Base-by-base conservation (phyloP, 2,329 filamentous ascomycete species). In the Macroventuria anomochaeta region DNA sequence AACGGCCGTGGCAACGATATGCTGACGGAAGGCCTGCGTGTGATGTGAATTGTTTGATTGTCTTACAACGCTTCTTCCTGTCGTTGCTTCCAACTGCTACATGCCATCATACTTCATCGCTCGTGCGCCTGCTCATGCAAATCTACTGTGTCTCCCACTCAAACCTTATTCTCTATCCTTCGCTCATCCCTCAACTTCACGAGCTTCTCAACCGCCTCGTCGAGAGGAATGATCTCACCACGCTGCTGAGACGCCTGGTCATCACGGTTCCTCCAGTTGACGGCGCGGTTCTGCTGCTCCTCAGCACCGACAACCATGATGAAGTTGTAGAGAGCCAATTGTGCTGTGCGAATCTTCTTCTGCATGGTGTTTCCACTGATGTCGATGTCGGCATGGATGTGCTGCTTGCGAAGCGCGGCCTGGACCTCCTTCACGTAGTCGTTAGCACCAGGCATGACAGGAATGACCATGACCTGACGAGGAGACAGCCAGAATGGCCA, bases 401-500 rank as follows among this genome's bases (percentile, higher is more conserved):
- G 81, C 73, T 87, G 81, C 55, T 82, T 80, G 69, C 87, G 85
- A 77, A 93, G 88, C 57, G 87, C 79, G 55, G 77, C 75, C 68
- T 89, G 85, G 6, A 93, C 85, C 75, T 93, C 89, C 80, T 73
- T 71, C 59, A 89, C 89, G 73, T 95, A 92, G 69, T 87, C 86
- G 67, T 86, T 83, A 65, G 83, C 88, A 38, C 84, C 81, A 43
- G 88, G 87, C 76, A 89, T 89, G 56, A 91, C 89, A 7, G 90
- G 90, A 57, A 93, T 87, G 59, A 95, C 84, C 64, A 89, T 81
- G 59, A 95, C 85, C 76, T 95, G 90, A 44, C 90, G 84, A n/a
- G 90, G 90, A 64, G 87, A 90, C 58, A 95, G 79, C 90, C 90
- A 95, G 82, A 93, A 91, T 1, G 90, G 90, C 90, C 90, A 95